Evolutionary conservation across 1,284 basidiomycete genomes (phyloP), one percentile per base, ranked within the genome.

Genomic region (Boletus chippewaensis): DNA sequence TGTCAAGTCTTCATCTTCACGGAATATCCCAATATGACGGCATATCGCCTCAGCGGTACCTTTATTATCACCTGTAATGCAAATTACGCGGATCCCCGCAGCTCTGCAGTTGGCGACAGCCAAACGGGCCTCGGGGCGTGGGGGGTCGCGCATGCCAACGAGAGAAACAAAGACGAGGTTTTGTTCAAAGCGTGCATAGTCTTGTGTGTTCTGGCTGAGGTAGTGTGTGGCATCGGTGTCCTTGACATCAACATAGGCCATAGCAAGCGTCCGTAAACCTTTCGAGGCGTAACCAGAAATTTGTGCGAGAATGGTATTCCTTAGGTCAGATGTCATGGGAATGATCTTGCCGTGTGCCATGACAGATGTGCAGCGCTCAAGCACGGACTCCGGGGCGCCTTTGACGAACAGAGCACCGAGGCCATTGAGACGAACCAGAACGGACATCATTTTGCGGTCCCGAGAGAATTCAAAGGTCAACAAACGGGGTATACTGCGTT

Each of bases 381-480:
- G 74, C 34, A 99, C 87, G 18, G 88, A 87, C 72, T 99, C 95
- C 3, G 95, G 95, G 1, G 95, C 96, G 42, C 96, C 95, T 71
- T 99, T 99, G 66, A 90, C 92, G 62, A 94, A 87, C 3, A 95
- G 74, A 16, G 84, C 77, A 34, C 83, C 83, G 5, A 70, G 69
- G 10, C 76, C 78, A 55, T 81, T 76, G 54, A 78, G 71, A 54
- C 74, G 78, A 45, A 90, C 84, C 44, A 98, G 81, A 35, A 96
- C 93, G 22, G 95, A 97, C 95, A 98, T 99, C 80, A 94, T 95
- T 74, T 98, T 99, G 67, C 95, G 89, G 70, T 99, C 96, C 32
- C 95, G 87, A 26, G 92, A 91, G 71, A 99, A 99, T 69, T 98
- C 95, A 65, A 99, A 95, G 2, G 95, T 98, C 57, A 95, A 73